These are phyloP conservation scores for Sugiyamaella floridensis DNA, from an alignment of 805 yeast genomes.

Conservation along the genomic window DNA sequence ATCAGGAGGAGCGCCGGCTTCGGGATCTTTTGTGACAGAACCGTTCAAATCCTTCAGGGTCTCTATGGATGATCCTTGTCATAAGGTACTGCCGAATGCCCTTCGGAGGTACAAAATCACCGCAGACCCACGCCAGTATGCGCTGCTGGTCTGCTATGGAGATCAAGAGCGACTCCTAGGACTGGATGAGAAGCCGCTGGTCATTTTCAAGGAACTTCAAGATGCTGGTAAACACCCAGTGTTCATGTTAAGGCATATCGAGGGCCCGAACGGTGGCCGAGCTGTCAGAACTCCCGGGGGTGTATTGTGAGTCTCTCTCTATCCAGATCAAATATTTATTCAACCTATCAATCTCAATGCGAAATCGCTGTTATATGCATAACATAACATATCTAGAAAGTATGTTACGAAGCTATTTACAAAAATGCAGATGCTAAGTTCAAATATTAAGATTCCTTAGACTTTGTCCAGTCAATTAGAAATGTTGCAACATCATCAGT, in stretches of 20 bases:
- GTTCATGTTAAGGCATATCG: conserved; percentile 80
- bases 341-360: not conserved
- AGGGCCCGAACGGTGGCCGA: conserved; percentile 13
- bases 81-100: conserved; percentile 79
- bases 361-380: not conserved
- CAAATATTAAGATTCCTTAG: not conserved
- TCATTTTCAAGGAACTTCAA: conserved; percentile 73
- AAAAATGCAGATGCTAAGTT: no score
- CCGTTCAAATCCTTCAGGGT: conserved; percentile 81
- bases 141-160: conserved; percentile 81
- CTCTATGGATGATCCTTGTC: conserved; percentile 85
- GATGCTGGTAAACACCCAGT: conserved; percentile 85
- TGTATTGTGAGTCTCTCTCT: conserved; percentile 10
- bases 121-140: conserved; percentile 83
- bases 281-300: conserved; percentile 24
- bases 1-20: not conserved
- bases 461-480: not conserved
- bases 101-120: conserved; percentile 76
- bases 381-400: no score
- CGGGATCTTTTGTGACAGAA: conserved; percentile 35
- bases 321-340: not conserved
- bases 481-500: not conserved
- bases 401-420: no score
- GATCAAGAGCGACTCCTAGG: conserved; percentile 81
- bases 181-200: conserved; percentile 81